Base-by-base conservation (phyloP, 805 yeast species). In the Naumovozyma dairenensis region DNA sequence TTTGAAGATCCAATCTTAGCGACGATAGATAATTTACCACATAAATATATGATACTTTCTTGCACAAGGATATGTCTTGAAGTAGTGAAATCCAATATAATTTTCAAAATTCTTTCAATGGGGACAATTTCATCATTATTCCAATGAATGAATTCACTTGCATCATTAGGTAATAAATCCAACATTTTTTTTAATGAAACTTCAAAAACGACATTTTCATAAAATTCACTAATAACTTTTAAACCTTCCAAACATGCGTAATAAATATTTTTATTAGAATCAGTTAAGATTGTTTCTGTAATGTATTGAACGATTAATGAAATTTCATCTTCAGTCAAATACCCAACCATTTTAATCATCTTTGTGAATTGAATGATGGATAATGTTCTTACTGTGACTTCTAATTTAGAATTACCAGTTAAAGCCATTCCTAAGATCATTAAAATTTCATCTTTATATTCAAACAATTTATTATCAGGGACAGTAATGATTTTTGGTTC, bases 381-480 rank as follows among this genome's bases (percentile, higher is more conserved):
- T 26, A 79, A 60, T 18, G 80, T 67, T 46, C 85, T 68, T 36
- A 85, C 63, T 1, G 86, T 72, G 8, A 76, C 77, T 46, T 83
- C 95, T 20, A 72, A 59, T 21, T 66, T 68, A 0, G 94, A 74
- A 0, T 82, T 68, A 0, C 80, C 69, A 51, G 79, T 71, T 31
- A 87, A 63, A 4, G 83, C 67, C 48, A 73, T 77, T n/a, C 86
- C 75, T 43, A 84, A 54, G 28, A 79, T 61, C 34, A 77, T 72
- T 20, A 86, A 57, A 12, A 87, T 61, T 25, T 75, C 75, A 46
- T 86, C 94, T 40, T 80, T 77, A 52, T 60, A 71, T 6, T 52
- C 44, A 12, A 55, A 44, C 33, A 82, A 53, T 6, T 65, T 56
- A 39, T 67, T 69, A 5, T 44, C 42, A 7, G 49, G 33, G 2